Evolutionary conservation across 2,329 filamentous ascomycete species (phyloP), one percentile per base, ranked within the genome.

Genomic region (Orbilia blumenaviensis): DNA sequence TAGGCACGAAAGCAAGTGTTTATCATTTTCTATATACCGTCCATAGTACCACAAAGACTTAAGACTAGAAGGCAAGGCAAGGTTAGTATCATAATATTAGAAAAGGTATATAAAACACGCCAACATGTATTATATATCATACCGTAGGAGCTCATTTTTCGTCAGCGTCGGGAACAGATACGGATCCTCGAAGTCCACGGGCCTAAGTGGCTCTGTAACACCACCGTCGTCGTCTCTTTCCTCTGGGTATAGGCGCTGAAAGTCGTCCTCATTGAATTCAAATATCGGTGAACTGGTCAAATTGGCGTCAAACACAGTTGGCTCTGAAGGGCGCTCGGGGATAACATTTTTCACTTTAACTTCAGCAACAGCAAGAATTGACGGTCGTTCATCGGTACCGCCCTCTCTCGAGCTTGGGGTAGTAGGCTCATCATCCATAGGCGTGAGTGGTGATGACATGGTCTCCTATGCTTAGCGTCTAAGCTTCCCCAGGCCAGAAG

Each of bases 41-140:
- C 84, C 84, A 34, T 85, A 85, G 66, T 86, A 86, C 81, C 83
- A 86, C 0, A 85, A 78, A 78, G 82, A 81, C 1, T 83, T 83
- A 46, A 84, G 64, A 9, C 69, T 73, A 44, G 27, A 36, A 10
- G n/a, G n/a, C n/a, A n/a, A n/a, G n/a, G n/a, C n/a, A n/a, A n/a
- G n/a, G n/a, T n/a, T n/a, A n/a, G n/a, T n/a, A n/a, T n/a, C 9
- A 6, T 4, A 58, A 42, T 36, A 25, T 36, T 38, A 56, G 16
- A 8, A 25, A 46, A 32, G 38, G 23, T 23, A 29, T 29, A 16
- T 38, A 48, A 16, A 21, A 52, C 21, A 48, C n/a, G n/a, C 18
- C 14, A 50, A 29, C 21, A 42, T n/a, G 12, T 16, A 32, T 12
- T 2, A 4, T 27, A 5, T 10, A 34, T 29, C 41, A n/a, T 73